Conservation (phyloP, 2,329 filamentous ascomycete species). For the Pyrenochaeta sp. region DNA sequence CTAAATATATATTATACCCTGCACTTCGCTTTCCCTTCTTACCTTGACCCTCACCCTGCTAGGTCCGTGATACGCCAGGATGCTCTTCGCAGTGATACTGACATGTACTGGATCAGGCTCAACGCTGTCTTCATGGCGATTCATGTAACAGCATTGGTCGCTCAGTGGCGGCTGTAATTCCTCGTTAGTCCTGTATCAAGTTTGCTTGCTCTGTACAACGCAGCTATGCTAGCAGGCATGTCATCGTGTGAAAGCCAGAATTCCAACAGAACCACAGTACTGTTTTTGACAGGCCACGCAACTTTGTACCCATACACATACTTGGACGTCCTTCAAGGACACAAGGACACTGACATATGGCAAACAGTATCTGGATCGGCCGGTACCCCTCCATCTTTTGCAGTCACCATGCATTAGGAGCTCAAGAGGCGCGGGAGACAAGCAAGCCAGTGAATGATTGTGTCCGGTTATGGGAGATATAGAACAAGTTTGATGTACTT, state of each 20-base stretch:
- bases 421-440: neutral
- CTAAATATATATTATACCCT: slow-evolving; percentile 35
- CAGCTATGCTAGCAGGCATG: neutral
- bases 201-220: neutral
- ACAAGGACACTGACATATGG: neutral
- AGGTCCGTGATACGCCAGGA: neutral
- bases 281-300: neutral
- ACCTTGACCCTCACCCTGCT: neutral
- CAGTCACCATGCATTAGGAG: neutral
- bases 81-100: neutral
- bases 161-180: neutral
- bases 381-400: neutral
- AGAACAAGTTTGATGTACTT: neutral
- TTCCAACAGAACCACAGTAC: neutral
- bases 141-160: slow-evolving; percentile 5
- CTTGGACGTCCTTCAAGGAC: neutral
- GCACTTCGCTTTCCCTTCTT: neutral
- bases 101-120: neutral
- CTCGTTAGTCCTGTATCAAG: neutral
- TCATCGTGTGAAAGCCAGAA: neutral
- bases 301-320: neutral
- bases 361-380: neutral
- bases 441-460: neutral
- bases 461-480: neutral
- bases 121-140: neutral